Evolutionary conservation across 371 early-diverging fungal genomes (phyloP).

Genomic region (Mortierella sp.): DNA sequence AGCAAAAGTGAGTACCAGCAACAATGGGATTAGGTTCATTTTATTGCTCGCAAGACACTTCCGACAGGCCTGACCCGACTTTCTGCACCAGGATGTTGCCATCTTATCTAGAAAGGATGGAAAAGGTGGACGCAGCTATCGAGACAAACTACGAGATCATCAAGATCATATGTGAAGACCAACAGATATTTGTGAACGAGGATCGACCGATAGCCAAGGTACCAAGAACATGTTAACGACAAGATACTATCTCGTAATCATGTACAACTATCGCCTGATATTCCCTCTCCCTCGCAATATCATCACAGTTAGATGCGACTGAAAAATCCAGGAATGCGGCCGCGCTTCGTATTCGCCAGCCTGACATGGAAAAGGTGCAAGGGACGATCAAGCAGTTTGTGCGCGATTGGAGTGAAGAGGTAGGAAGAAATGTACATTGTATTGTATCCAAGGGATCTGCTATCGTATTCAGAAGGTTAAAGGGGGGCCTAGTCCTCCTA

Average conservation of each 20-base stretch:
- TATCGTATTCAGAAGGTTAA: too few species aligned
- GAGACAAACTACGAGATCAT: conserved; percentile 58
- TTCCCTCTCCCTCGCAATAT: too few species aligned
- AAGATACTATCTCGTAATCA: too few species aligned
- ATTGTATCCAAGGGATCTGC: too few species aligned
- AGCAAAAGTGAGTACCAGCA: conserved; percentile 60
- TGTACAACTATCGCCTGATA: too few species aligned
- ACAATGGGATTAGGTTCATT: too few species aligned
- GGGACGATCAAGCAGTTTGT: conserved; percentile 92
- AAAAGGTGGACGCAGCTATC: conserved; percentile 56
- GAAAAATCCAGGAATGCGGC: conserved; percentile 35
- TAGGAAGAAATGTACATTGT: conserved; percentile 24
- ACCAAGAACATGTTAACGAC: neutral
- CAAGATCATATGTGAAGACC: conserved; percentile 58
- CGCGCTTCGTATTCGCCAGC: conserved; percentile 66
- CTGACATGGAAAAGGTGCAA: conserved; percentile 89
- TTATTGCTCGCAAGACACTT: too few species aligned
- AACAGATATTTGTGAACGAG: conserved; percentile 52
- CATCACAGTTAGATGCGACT: conserved; percentile 28
- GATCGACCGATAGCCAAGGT: conserved; percentile 44
- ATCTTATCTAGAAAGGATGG: conserved; percentile 50
- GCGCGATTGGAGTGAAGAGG: conserved; percentile 90
- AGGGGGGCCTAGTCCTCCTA: too few species aligned
- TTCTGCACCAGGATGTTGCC: conserved; percentile 59
- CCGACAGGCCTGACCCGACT: too few species aligned